Percentiles rank a stretch among this genome's conserved stretches.
These are phyloP conservation scores for Diutina pseudorugosa DNA, from an alignment of 1,139 yeast genomes.

Conservation along the genomic window DNA sequence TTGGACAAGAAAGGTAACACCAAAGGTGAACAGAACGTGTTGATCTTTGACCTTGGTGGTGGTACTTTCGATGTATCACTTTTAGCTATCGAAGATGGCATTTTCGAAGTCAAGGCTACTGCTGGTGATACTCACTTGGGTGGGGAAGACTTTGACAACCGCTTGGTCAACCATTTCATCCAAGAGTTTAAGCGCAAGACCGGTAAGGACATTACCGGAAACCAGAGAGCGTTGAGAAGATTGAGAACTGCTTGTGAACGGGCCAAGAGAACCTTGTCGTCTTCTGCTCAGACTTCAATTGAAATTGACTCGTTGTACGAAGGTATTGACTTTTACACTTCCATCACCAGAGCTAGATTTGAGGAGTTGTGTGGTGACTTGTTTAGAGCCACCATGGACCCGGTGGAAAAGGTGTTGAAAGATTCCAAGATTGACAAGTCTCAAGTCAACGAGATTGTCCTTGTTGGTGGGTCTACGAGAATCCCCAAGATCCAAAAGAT, in stretches of 20 bases:
- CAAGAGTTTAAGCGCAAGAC: conserved; percentile 88
- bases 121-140: conserved; percentile 99
- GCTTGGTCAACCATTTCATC: conserved; percentile 72
- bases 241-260: conserved; percentile 2
- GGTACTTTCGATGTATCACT: conserved; percentile 98
- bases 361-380: conserved; percentile 84
- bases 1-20: conserved; percentile 81
- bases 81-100: conserved; percentile 96
- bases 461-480: conserved; percentile 97
- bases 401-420: conserved; percentile 84
- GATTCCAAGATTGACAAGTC: conserved; percentile 78
- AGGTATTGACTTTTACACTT: conserved; percentile 73
- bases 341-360: conserved; percentile 84
- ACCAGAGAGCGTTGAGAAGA: conserved; percentile 31
- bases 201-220: conserved; percentile 80
- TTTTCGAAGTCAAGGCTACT: conserved; percentile 97
- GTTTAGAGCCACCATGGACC: conserved; percentile 82
- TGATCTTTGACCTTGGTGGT: conserved; percentile 96
- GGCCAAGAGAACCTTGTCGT: conserved; percentile 2
- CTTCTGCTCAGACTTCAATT: not conserved
- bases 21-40: conserved; percentile 78
- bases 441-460: conserved; percentile 82
- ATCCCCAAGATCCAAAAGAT: conserved; percentile 94
- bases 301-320: conserved; percentile 30
- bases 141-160: conserved; percentile 82